Conservation (phyloP, 805 yeast genomes). For the Wickerhamiella dianesei region DNA sequence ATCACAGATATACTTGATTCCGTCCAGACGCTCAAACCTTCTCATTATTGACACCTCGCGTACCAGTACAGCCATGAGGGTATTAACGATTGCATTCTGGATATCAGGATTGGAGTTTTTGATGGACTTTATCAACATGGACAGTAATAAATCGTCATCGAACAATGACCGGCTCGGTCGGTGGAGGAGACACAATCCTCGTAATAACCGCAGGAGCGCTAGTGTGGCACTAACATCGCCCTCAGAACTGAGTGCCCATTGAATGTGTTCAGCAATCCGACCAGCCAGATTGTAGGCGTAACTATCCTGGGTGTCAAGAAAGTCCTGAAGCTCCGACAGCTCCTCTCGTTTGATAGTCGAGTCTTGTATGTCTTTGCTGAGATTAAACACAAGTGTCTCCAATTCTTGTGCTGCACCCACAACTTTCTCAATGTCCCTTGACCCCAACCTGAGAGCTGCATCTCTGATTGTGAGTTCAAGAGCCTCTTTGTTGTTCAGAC, state of each 20-base stretch:
- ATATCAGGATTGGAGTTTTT: conserved; percentile 15
- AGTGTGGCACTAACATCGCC: conserved; percentile 4
- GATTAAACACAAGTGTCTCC: not conserved
- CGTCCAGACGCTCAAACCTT: conserved; percentile 42
- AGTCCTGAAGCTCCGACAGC: conserved; percentile 20
- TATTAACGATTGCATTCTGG: conserved; percentile 34
- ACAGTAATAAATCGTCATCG: conserved; percentile 27
- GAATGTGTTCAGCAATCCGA: conserved; percentile 19
- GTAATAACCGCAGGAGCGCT: conserved; percentile 27
- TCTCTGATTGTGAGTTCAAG: no score
- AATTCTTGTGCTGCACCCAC: not conserved
- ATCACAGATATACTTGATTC: conserved; percentile 40
- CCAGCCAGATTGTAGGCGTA: conserved; percentile 39
- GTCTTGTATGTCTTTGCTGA: not conserved
- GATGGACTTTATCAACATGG: conserved; percentile 7
- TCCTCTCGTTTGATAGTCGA: no score
- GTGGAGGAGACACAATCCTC: conserved; percentile 50
- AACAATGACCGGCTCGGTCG: conserved; percentile 41
- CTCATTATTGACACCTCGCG: conserved; percentile 45
- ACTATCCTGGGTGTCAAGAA: conserved; percentile 37
- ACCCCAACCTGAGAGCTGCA: not conserved
- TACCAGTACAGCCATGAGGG: conserved; percentile 45
- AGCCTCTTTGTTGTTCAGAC: no score
- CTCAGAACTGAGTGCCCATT: not conserved
- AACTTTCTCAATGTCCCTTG: not conserved